A percentile compares a stretch with the other conserved stretches of the same genome.
Evolutionary conservation across 2,329 filamentous ascomycete species (phyloP).

Genomic region (Phaeosphaeriaceae sp.): DNA sequence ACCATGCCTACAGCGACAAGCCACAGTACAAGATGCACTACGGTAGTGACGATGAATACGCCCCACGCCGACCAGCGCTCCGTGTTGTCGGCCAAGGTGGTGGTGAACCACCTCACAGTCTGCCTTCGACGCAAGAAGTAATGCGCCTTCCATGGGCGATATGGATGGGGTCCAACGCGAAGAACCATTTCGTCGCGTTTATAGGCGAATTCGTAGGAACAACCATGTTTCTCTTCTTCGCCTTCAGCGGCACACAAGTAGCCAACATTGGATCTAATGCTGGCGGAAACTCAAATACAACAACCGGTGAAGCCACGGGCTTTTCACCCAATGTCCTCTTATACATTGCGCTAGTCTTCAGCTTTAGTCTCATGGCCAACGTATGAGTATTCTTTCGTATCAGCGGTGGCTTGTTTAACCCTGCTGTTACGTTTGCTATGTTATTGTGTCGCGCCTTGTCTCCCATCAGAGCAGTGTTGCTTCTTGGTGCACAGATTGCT

Average conservation of each 20-base stretch:
- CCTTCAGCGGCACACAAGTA: conserved; percentile 53
- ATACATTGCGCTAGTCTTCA: conserved; percentile 47
- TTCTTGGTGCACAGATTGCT: conserved; percentile 54
- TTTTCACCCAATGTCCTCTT: conserved; percentile 53
- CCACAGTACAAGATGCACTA: conserved; percentile 29
- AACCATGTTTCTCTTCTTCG: conserved; percentile 55
- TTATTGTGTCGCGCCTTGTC: conserved; percentile 48
- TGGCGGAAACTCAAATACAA: conserved; percentile 43
- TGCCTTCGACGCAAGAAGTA: conserved; percentile 45
- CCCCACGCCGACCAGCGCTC: conserved; percentile 13
- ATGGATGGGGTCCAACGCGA: conserved; percentile 46
- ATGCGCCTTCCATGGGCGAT: conserved; percentile 43
- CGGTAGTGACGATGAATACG: conserved; percentile 27
- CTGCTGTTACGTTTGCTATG: conserved; percentile 46
- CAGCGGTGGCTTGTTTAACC: conserved; percentile 40
- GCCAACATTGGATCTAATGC: conserved; percentile 56
- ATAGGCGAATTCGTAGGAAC: conserved; percentile 56
- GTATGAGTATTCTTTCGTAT: conserved; percentile 51
- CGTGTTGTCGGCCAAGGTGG: conserved; percentile 14
- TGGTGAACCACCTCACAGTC: conserved; percentile 26
- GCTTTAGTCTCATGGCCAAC: conserved; percentile 48
- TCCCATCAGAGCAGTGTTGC: conserved; percentile 50
- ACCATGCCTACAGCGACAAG: conserved; percentile 23
- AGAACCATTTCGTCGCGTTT: conserved; percentile 54
- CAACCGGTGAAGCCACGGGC: conserved; percentile 52